Conservation (phyloP, 2,329 filamentous ascomycete genomes). For the Fusarium gaditjirri region DNA sequence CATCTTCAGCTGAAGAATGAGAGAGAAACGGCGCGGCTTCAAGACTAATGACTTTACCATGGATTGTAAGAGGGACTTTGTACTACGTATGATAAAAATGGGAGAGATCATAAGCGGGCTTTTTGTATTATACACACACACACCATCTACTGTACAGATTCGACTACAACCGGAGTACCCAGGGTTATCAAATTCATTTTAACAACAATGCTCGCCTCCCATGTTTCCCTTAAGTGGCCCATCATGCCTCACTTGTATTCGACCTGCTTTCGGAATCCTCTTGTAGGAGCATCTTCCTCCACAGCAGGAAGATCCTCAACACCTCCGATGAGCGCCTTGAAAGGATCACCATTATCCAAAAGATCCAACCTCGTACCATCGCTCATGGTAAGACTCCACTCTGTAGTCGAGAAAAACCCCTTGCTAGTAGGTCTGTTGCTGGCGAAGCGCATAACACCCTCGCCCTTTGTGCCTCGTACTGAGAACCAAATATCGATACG, state of each 20-base stretch:
- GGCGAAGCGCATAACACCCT: slow-evolving; percentile 82
- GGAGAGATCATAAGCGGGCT: slow-evolving; percentile 46
- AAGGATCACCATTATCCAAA: slow-evolving; percentile 77
- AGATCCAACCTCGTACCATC: slow-evolving; percentile 74
- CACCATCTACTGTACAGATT: slow-evolving; percentile 48
- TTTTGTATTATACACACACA: slow-evolving; percentile 54
- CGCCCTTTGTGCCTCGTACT: slow-evolving; percentile 80
- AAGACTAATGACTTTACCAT: slow-evolving; percentile 30
- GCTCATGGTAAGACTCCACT: slow-evolving; percentile 84
- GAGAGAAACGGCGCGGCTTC: slow-evolving; percentile 48
- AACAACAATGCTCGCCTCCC: slow-evolving; percentile 3
- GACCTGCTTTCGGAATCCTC: slow-evolving; percentile 64
- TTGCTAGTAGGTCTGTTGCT: slow-evolving; percentile 73
- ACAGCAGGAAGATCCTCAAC: slow-evolving; percentile 51
- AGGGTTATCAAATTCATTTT: slow-evolving; percentile 37
- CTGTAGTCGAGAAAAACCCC: slow-evolving; percentile 82
- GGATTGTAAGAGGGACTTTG: slow-evolving; percentile 44
- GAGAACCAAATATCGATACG: slow-evolving; percentile 87
- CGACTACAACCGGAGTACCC: slow-evolving; percentile 42
- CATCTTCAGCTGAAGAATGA: slow-evolving; percentile 66
- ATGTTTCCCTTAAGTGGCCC: neutral
- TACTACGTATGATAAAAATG: slow-evolving; percentile 38
- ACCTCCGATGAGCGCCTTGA: slow-evolving; percentile 63
- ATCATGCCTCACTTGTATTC: slow-evolving; percentile 43
- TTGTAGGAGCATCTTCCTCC: slow-evolving; percentile 52